phyloP scores from a whole-genome alignment of 2,329 filamentous ascomycete species.

The Fusarium torulosum region DNA sequence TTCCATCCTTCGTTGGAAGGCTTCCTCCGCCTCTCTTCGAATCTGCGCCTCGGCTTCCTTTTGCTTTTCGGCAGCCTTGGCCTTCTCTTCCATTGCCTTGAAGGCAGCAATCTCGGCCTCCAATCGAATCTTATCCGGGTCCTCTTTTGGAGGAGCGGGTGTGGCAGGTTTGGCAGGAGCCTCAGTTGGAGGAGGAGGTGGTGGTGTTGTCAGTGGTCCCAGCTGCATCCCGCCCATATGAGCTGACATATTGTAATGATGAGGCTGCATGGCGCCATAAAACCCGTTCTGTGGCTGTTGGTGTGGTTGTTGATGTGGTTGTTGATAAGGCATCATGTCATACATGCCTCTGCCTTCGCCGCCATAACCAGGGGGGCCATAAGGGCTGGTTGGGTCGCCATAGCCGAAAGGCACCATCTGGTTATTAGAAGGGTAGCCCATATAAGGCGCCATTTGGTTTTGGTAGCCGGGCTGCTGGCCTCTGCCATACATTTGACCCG shows the following conservation, averaged over 20 bases:
- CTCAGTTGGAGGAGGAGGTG: conserved; percentile 55
- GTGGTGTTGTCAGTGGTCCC: conserved; percentile 44
- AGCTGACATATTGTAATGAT: conserved; percentile 49
- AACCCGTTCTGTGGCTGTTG: conserved; percentile 44
- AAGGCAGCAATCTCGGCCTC: conserved; percentile 69
- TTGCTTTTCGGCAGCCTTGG: conserved; percentile 60
- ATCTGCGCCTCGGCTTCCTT: conserved; percentile 60
- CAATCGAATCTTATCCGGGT: conserved; percentile 71
- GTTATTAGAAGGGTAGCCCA: conserved; percentile 54
- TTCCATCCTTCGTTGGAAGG: conserved; percentile 49
- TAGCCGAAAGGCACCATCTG: conserved; percentile 64
- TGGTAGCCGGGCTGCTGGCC: conserved; percentile 57
- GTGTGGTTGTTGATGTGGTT: conserved; percentile 28
- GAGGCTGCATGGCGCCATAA: conserved; percentile 49
- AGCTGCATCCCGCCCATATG: conserved; percentile 58
- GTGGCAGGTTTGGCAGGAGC: conserved; percentile 57
- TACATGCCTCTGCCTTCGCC: conserved; percentile 57
- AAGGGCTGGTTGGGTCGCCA: conserved; percentile 55
- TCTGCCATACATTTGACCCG: conserved; percentile 50
- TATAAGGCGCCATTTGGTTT: conserved; percentile 61
- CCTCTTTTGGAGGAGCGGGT: conserved; percentile 57
- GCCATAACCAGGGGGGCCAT: conserved; percentile 55
- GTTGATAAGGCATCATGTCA: conserved; percentile 65
- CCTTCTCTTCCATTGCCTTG: conserved; percentile 60
- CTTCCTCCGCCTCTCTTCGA: conserved; percentile 61